Evolutionary conservation across 305 asterid genomes (phyloP), one percentile per base, ranked within the genome.

Genomic region (Rubia peregrina): DNA sequence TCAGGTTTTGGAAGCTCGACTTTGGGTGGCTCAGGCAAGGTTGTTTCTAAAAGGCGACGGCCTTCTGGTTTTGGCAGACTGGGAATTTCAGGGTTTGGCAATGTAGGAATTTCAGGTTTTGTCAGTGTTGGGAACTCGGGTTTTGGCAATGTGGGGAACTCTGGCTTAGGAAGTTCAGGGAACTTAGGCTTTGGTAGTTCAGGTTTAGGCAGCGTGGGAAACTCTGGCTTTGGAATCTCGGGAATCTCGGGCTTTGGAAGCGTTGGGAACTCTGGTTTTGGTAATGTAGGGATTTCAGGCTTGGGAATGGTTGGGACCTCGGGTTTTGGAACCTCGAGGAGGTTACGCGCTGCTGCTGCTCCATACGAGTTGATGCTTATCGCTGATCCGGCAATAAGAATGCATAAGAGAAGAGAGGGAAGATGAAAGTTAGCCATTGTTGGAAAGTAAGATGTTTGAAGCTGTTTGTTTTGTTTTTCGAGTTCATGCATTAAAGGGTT

Each of bases 391-490:
- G 40, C 56, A 43, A 74, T 42, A 60, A 79, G 61, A 26, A 76
- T 13, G 40, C 72, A 10, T 9, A 76, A 3, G n/a, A 82, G 60
- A 26, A 77, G 71, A 61, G 51, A 68, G 55, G 68, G 42, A 64
- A 65, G 67, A 70, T 67, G 69, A 69, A 49, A 64, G 60, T 48
- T 57, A 43, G 78, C 81, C 83, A 82, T 79, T 26, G 30, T 70
- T 22, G 67, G 43, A 72, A 7, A 0, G 9, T 19, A 49, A 14
- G 22, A 12, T 36, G 40, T 42, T 43, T 22, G 61, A 5, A 21
- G 22, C 12, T 46, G 55, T 75, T 43, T 73, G 69, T 48, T 70
- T 41, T 60, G 46, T 70, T 77, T 55, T 51, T 72, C 53, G 59
- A 57, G 33, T 21, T 17, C 14, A 59, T 53, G 26, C 59, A 48